Conservation (phyloP, 306 rosid genomes). For the Rosa multiflora region DNA sequence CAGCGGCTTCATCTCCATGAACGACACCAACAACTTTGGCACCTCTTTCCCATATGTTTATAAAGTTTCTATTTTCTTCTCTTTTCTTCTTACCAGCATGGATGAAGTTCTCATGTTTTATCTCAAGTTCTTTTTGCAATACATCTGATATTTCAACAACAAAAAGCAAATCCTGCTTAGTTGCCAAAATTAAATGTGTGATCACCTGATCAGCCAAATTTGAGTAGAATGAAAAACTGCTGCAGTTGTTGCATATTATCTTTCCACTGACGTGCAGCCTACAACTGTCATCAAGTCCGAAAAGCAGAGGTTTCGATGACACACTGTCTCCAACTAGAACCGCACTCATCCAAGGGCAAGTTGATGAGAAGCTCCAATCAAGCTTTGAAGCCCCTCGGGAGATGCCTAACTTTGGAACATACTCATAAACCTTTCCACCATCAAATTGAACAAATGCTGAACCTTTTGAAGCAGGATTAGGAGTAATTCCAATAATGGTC, state of each 20-base stretch:
- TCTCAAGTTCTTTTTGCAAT: slow-evolving; percentile 53
- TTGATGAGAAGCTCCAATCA: slow-evolving; percentile 55
- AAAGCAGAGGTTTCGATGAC: slow-evolving; percentile 52
- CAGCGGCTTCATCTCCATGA: slow-evolving; percentile 88
- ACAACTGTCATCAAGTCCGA: slow-evolving; percentile 82
- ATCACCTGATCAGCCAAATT: slow-evolving; percentile 69
- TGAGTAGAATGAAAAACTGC: slow-evolving; percentile 83
- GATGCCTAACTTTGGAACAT: slow-evolving; percentile 50
- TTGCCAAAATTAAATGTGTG: slow-evolving; percentile 72
- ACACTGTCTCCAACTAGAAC: slow-evolving; percentile 48
- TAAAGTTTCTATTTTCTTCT: slow-evolving; percentile 51
- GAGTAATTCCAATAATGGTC: slow-evolving; percentile 50
- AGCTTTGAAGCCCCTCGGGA: slow-evolving; percentile 48
- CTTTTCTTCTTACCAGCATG: slow-evolving; percentile 44
- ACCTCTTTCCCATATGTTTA: slow-evolving; percentile 93
- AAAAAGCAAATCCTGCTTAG: slow-evolving; percentile 85
- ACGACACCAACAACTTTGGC: slow-evolving; percentile 81
- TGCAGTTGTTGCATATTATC: slow-evolving; percentile 80
- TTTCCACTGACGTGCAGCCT: slow-evolving; percentile 68
- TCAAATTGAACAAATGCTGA: slow-evolving; percentile 74
- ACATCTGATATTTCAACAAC: slow-evolving; percentile 66
- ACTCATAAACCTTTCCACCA: slow-evolving; percentile 63
- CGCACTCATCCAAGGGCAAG: slow-evolving; percentile 85
- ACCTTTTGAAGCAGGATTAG: slow-evolving; percentile 54
- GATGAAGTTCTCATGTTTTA: slow-evolving; percentile 53